A percentile compares a stretch with the other conserved stretches of the same genome.
phyloP scores from a whole-genome alignment of 768 basidiomycete species.

The Lactifluus volemus region DNA sequence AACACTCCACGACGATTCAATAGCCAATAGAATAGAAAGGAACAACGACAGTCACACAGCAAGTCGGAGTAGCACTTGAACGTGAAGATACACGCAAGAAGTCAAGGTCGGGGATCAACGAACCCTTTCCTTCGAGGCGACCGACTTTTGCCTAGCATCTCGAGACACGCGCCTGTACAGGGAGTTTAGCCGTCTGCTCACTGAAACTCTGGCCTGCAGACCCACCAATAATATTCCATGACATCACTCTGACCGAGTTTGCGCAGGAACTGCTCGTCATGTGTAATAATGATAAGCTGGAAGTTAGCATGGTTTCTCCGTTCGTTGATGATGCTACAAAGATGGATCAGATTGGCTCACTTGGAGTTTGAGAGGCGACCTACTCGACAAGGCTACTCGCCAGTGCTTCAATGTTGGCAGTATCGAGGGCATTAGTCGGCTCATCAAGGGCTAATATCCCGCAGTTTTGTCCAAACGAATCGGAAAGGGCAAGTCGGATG shows the following conservation, averaged over 20 bases:
- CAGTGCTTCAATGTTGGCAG: slow-evolving; percentile 92
- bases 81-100: background rate
- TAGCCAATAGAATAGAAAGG: background rate
- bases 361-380: slow-evolving; percentile 26
- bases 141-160: slow-evolving; percentile 40
- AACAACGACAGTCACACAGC: background rate
- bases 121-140: slow-evolving; percentile 27
- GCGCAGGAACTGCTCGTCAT: slow-evolving; percentile 90
- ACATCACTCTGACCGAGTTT: slow-evolving; percentile 85
- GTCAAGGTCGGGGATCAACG: slow-evolving; percentile 1
- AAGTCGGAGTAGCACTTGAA: background rate
- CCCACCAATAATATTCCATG: slow-evolving; percentile 93
- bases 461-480: slow-evolving; percentile 96
- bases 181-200: background rate
- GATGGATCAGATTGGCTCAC: slow-evolving; percentile 6
- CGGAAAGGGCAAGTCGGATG: slow-evolving; percentile 92
- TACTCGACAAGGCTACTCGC: slow-evolving; percentile 89
- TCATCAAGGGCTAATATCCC: slow-evolving; percentile 97
- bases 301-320: slow-evolving; percentile 85
- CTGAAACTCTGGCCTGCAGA: background rate
- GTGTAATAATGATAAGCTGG: slow-evolving; percentile 95
- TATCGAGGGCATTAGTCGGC: slow-evolving; percentile 94
- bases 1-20: background rate
- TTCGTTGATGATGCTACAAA: slow-evolving; percentile 81
- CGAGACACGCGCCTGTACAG: slow-evolving; percentile 73